Evolutionary conservation across 2,329 filamentous ascomycete species (phyloP).

Genomic region (Periglandula ipomoeae): DNA sequence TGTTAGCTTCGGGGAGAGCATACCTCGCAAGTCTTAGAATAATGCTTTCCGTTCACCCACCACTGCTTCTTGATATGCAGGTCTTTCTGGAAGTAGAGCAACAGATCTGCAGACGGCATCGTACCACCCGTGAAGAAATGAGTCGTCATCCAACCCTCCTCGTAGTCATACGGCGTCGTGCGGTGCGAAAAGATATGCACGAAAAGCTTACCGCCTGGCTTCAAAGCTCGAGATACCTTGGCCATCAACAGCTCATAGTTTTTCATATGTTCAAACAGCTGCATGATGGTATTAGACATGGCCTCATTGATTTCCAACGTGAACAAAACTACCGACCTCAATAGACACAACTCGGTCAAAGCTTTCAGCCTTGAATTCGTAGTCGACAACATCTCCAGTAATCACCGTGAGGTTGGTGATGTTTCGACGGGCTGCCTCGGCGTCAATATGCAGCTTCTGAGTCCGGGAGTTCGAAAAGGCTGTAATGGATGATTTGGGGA

Average conservation of each 20-base stretch:
- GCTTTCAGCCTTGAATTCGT: slow-evolving; percentile 47
- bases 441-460: slow-evolving; percentile 59
- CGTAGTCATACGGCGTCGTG: slow-evolving; percentile 59
- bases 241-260: slow-evolving; percentile 60
- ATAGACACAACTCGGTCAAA: slow-evolving; percentile 62
- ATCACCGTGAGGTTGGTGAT: slow-evolving; percentile 53
- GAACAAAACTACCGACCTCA: slow-evolving; percentile 27
- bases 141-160: slow-evolving; percentile 65
- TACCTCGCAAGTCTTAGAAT: slow-evolving; percentile 61
- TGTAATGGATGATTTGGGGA: slow-evolving; percentile 52
- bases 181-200: slow-evolving; percentile 60
- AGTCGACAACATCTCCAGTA: slow-evolving; percentile 57
- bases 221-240: slow-evolving; percentile 51
- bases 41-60: slow-evolving; percentile 63
- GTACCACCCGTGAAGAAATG: slow-evolving; percentile 67
- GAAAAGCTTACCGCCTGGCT: slow-evolving; percentile 56
- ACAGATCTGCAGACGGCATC: slow-evolving; percentile 58
- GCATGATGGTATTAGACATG: background rate
- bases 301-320: background rate
- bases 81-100: slow-evolving; percentile 58
- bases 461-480: slow-evolving; percentile 63
- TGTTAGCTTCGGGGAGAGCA: slow-evolving; percentile 13
- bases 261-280: slow-evolving; percentile 71
- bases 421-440: slow-evolving; percentile 43
- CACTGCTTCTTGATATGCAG: slow-evolving; percentile 53